Evolutionary conservation across 2,329 filamentous ascomycete species (phyloP), one percentile per base, ranked within the genome.

Genomic region (Emergomyces pasteurianus): DNA sequence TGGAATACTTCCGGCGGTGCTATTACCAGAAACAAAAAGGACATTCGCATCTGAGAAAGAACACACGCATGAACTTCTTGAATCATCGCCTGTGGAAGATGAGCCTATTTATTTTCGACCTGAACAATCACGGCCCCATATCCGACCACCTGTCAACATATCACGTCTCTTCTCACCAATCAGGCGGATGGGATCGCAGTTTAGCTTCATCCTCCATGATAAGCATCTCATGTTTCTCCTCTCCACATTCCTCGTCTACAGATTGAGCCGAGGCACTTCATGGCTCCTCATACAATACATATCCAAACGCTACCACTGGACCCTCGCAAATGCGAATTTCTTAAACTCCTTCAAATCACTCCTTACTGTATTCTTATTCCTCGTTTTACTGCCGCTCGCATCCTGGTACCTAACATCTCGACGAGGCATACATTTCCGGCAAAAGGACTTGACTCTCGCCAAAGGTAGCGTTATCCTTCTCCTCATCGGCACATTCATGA

Each of bases 271-370:
- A 26, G 78, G 79, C 58, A 75, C 76, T 9, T 70, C 77, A 12
- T 76, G 73, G 64, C 73, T 81, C 58, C 67, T 81, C 14, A 72
- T 79, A 23, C 77, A 79, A 62, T 81, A 81, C 65, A 76, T 80
- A n/a, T 80, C 78, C 0, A 77, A 76, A 23, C 72, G 79, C 21
- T 81, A 80, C 60, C 65, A 67, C 31, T 80, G 79, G 79, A 75
- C 75, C 36, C 71, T 81, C 23, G 75, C 77, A 0, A 63, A 70
- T 56, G 68, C 75, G 58, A 77, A 76, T 50, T 64, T 76, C 58
- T 68, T 81, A 28, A 69, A 77, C 3, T 78, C 78, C 0, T 74
- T 79, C 56, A 76, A 78, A 61, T 77, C 78, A 2, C 75, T 74
- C 1, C 71, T 79, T 7, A 78, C 77, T 40, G 74, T 80, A 3